Conservation (phyloP, 1,284 basidiomycete species). For the Pseudozyma hubeiensis region DNA sequence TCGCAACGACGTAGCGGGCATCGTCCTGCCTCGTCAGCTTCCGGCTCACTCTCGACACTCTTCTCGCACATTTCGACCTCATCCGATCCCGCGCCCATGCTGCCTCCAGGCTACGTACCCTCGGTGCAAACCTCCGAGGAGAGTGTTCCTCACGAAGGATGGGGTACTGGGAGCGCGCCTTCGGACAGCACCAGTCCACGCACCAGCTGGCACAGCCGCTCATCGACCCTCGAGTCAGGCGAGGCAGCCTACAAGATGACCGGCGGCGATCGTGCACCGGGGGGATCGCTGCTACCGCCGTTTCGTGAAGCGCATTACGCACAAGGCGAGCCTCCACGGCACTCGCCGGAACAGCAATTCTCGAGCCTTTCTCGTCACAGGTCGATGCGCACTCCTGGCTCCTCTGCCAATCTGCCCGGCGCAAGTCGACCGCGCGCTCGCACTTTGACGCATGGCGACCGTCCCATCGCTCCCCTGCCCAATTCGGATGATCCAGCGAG, state of each 20-base stretch:
- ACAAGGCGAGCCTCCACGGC: slow-evolving; percentile 22
- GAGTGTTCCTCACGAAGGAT: slow-evolving; percentile 34
- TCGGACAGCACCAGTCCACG: slow-evolving; percentile 45
- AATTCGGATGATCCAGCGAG: slow-evolving; percentile 44
- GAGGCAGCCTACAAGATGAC: slow-evolving; percentile 50
- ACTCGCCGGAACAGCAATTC: slow-evolving; percentile 28
- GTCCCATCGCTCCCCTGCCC: slow-evolving; percentile 52
- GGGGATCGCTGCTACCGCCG: slow-evolving; percentile 33
- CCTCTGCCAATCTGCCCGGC: slow-evolving; percentile 30
- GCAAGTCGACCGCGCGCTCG: slow-evolving; percentile 45
- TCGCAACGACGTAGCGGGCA: slow-evolving; percentile 35
- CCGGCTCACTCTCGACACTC: slow-evolving; percentile 43
- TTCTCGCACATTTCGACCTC: slow-evolving; percentile 50
- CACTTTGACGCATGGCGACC: slow-evolving; percentile 46
- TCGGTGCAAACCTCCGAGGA: slow-evolving; percentile 41
- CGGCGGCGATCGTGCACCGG: slow-evolving; percentile 16
- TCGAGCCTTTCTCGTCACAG: slow-evolving; percentile 40
- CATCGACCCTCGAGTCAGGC: slow-evolving; percentile 53
- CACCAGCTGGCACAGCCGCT: slow-evolving; percentile 57
- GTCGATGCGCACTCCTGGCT: slow-evolving; percentile 34
- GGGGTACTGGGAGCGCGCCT: slow-evolving; percentile 38
- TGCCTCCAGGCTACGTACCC: slow-evolving; percentile 33
- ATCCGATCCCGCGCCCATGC: slow-evolving; percentile 46
- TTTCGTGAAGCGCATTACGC: slow-evolving; percentile 30
- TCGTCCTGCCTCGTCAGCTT: slow-evolving; percentile 44